A percentile compares a stretch with the other conserved stretches of the same genome.
These are phyloP conservation scores for Ceratobasidium sp. DNA, from an alignment of 1,284 basidiomycete genomes.

Conservation along the genomic window DNA sequence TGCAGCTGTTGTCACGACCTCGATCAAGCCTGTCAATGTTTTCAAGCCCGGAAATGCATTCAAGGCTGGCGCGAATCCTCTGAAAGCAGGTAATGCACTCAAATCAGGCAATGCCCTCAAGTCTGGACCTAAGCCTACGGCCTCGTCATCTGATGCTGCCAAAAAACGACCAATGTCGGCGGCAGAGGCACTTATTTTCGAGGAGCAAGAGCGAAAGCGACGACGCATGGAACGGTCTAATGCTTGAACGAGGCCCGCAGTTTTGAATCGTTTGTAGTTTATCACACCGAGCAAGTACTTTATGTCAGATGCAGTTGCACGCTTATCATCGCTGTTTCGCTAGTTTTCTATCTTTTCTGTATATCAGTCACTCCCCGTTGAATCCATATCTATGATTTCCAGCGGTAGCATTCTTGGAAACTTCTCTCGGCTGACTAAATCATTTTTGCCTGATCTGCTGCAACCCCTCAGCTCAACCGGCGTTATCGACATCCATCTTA, in stretches of 20 bases:
- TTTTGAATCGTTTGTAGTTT: background rate
- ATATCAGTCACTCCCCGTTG: background rate
- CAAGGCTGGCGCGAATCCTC: conserved; percentile 58
- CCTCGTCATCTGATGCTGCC: conserved; percentile 46
- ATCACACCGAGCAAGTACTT: background rate
- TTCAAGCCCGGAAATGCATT: conserved; percentile 66
- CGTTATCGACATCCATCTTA: background rate
- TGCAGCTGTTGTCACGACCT: conserved; percentile 26
- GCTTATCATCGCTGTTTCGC: conserved; percentile 12
- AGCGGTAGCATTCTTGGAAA: too few relatives aligned
- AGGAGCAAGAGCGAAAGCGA: conserved; percentile 86
- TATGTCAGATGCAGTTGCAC: background rate
- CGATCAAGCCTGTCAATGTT: conserved; percentile 55
- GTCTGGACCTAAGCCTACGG: conserved; percentile 48
- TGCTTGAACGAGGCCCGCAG: background rate
- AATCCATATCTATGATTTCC: background rate
- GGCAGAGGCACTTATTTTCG: conserved; percentile 83
- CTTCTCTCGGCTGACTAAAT: conserved; percentile 10
- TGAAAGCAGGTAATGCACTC: conserved; percentile 58
- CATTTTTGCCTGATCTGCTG: background rate
- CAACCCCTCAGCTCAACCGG: background rate
- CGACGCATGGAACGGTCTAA: conserved; percentile 62
- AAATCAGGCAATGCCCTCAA: conserved; percentile 83
- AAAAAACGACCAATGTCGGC: conserved; percentile 64
- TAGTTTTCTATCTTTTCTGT: conserved; percentile 10